Conservation (phyloP, 2,329 filamentous ascomycete species). For the Reticulascus tulasneorum region DNA sequence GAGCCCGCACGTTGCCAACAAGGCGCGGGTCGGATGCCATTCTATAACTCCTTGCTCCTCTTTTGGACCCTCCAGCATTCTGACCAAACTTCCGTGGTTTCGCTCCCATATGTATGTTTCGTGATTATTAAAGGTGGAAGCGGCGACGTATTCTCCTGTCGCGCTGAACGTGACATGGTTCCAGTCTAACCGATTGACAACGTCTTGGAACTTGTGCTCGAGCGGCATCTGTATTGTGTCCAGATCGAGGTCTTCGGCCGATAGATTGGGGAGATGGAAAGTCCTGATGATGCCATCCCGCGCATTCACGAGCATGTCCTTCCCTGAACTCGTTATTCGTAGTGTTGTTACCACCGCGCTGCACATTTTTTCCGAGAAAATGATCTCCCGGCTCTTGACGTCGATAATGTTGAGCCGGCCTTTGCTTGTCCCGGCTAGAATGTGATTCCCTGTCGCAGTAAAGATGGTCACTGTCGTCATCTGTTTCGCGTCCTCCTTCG, state of each 20-base stretch:
- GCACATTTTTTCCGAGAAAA: conserved; percentile 86
- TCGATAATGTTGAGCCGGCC: conserved; percentile 96
- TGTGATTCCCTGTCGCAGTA: conserved; percentile 78
- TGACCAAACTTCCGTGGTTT: conserved; percentile 86
- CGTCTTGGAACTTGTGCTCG: conserved; percentile 97
- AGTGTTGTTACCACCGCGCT: conserved; percentile 84
- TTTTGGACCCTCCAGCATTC: conserved; percentile 94
- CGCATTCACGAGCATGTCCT: conserved; percentile 86
- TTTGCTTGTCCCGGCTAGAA: conserved; percentile 90
- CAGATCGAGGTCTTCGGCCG: conserved; percentile 65
- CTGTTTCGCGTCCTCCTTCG: conserved; percentile 88
- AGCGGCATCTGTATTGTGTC: conserved; percentile 86
- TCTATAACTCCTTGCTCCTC: conserved; percentile 96
- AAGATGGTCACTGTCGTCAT: conserved; percentile 92
- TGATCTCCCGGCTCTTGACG: conserved; percentile 71
- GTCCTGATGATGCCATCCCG: conserved; percentile 94
- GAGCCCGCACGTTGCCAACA: conserved; percentile 86
- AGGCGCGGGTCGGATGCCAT: conserved; percentile 86
- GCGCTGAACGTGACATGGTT: conserved; percentile 95
- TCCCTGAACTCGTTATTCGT: conserved; percentile 77
- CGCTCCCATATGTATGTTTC: conserved; percentile 99
- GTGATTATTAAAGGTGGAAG: conserved; percentile 96
- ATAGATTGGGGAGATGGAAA: conserved; percentile 78
- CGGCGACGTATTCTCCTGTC: conserved; percentile 91
- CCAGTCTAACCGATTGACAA: conserved; percentile 93